These are phyloP conservation scores for Rosellinia necatrix DNA, from an alignment of 2,329 filamentous ascomycete genomes.

Conservation along the genomic window DNA sequence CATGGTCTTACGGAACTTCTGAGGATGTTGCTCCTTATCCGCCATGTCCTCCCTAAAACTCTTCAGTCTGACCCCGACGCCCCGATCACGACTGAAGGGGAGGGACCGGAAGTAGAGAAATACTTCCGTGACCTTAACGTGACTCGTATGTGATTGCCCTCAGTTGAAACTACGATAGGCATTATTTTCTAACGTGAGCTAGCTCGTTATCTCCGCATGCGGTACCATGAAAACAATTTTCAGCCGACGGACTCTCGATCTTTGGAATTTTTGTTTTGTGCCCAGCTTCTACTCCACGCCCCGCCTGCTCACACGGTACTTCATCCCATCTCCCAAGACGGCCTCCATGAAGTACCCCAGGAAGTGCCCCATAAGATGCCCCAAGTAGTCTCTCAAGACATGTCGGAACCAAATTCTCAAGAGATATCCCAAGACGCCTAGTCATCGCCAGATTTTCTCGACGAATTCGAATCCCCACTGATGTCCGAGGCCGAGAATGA, in stretches of 20 bases:
- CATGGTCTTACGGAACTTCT: constrained; percentile 62
- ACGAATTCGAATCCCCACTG: background rate
- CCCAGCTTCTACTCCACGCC: constrained; percentile 45
- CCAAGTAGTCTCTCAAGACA: constrained; percentile 4
- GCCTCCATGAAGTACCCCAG: background rate
- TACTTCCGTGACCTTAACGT: constrained; percentile 63
- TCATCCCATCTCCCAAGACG: constrained; percentile 3
- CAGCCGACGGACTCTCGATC: constrained; percentile 53
- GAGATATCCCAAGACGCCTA: constrained; percentile 25
- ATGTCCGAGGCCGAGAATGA: background rate
- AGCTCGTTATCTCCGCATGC: constrained; percentile 49
- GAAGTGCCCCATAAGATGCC: constrained; percentile 6
- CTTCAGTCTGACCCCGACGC: constrained; percentile 50
- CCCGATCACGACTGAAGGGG: constrained; percentile 53
- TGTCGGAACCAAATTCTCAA: constrained; percentile 17
- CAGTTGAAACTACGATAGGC: background rate
- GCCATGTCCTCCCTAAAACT: constrained; percentile 62
- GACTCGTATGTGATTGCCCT: constrained; percentile 55
- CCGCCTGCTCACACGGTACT: constrained; percentile 11
- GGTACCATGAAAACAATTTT: constrained; percentile 58
- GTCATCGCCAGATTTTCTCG: constrained; percentile 25
- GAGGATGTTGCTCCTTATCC: constrained; percentile 65
- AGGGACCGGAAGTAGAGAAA: constrained; percentile 50
- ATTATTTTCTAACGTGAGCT: constrained; percentile 5
- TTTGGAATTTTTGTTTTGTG: constrained; percentile 52